Percentiles rank a stretch among this genome's conserved stretches.
Evolutionary conservation across 1,284 basidiomycete species (phyloP).

Genomic region (Erythrobasidium hasegawianum): DNA sequence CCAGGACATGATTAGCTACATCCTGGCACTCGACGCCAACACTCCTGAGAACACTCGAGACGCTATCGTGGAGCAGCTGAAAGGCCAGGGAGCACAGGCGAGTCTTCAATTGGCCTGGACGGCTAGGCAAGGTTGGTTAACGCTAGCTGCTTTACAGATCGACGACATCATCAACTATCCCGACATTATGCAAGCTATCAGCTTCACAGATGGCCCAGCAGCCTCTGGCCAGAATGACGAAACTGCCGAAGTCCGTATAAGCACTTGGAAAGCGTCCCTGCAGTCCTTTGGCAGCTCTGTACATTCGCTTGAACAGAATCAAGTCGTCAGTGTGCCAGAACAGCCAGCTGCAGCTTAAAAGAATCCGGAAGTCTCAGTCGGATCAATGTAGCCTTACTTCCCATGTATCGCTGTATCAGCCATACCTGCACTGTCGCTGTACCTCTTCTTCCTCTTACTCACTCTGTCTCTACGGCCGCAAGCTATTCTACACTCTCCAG

Average conservation of each 20-base stretch:
- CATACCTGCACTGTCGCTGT: too few relatives aligned
- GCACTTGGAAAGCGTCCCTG: conserved; percentile 22
- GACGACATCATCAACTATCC: conserved; percentile 30
- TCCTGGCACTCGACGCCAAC: conserved; percentile 26
- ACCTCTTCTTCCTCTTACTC: too few relatives aligned
- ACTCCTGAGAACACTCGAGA: conserved; percentile 8
- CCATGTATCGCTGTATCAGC: too few relatives aligned
- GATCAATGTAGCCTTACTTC: too few relatives aligned
- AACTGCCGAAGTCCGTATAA: conserved; percentile 20
- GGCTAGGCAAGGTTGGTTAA: neutral
- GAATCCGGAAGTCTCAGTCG: too few relatives aligned
- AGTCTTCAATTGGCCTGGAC: neutral
- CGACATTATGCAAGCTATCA: conserved; percentile 31
- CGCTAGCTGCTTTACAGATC: conserved; percentile 7
- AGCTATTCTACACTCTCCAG: too few relatives aligned
- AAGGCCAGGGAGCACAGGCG: conserved; percentile 23
- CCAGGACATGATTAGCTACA: conserved; percentile 9
- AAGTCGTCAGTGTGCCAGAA: conserved; percentile 16
- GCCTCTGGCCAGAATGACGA: conserved; percentile 17
- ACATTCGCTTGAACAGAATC: conserved; percentile 28
- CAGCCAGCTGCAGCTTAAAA: neutral
- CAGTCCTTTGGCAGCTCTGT: conserved; percentile 15
- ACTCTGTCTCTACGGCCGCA: too few relatives aligned
- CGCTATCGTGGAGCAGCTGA: conserved; percentile 19
- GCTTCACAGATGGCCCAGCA: conserved; percentile 16